Percentiles rank a stretch among this genome's conserved stretches.
phyloP scores from a whole-genome alignment of 108 stramenopile genomes.

The Stephanodiscus triporus region DNA sequence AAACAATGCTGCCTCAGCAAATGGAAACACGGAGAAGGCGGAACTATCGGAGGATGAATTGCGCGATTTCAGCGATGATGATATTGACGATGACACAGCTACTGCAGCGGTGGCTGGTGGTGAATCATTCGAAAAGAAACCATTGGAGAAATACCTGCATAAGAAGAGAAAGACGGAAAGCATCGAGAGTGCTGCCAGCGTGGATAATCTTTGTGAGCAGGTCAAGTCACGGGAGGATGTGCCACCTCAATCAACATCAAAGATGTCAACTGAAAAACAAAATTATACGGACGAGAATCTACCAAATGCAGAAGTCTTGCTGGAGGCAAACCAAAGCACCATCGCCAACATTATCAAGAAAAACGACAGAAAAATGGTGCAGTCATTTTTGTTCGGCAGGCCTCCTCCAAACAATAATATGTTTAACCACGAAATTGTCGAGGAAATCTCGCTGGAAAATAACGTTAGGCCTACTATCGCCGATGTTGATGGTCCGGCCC shows the following conservation, averaged over 20 bases:
- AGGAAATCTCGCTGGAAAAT: background rate
- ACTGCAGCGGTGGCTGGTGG: background rate
- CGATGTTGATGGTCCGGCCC: background rate
- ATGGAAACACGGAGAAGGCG: conserved; percentile 11
- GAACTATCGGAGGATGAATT: conserved; percentile 50
- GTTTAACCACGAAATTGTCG: background rate
- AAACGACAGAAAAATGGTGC: conserved; percentile 21
- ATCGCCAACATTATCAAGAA: background rate
- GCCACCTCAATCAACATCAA: background rate
- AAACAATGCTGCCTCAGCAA: conserved; percentile 8
- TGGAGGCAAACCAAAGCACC: background rate
- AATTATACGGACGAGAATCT: background rate
- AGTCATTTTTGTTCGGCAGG: conserved; percentile 36
- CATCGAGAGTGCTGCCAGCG: conserved; percentile 17
- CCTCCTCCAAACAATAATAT: conserved; percentile 22
- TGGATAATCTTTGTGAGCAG: conserved; percentile 3
- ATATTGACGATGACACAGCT: background rate
- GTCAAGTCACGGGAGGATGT: background rate
- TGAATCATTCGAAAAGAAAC: conserved; percentile 7
- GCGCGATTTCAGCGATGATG: conserved; percentile 46
- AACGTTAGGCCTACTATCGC: background rate
- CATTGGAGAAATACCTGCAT: conserved; percentile 18
- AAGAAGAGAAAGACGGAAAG: conserved; percentile 20
- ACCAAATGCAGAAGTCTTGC: background rate
- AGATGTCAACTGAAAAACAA: background rate